Evolutionary conservation across 208 protist genomes (phyloP), one percentile per base, ranked within the genome.

Genomic region (Leishmania major): DNA sequence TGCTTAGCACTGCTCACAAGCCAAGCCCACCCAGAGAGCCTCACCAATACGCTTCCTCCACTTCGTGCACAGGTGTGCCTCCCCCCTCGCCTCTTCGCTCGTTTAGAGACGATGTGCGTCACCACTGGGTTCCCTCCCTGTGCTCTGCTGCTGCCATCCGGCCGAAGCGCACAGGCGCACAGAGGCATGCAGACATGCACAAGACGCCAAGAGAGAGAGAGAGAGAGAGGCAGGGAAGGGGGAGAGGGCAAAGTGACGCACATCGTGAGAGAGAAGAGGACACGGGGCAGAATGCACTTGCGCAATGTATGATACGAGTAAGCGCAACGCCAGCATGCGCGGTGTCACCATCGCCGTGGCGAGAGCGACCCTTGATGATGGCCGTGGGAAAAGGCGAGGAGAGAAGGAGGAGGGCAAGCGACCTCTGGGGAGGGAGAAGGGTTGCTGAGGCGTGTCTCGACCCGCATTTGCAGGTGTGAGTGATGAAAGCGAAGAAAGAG

Each of bases 401-500:
- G 37, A 70, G 15, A 19, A 57, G 62, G 57, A 55, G 45, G 49
- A 31, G 28, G 28, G 13, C 66, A 71, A 13, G 22, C 55, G 55
- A 59, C 25, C 55, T 59, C 55, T 25, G 17, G 6, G 55, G 22
- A 25, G 55, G 55, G n/a, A 15, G n/a, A 3, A 35, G 31, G 31
- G 10, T 31, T 35, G 62, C 31, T 40, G 11, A 69, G 31, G 31
- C 13, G 28, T 43, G 62, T 19, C 31, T 25, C 5, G 31, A 22
- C 31, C 22, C 62, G 31, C 2, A 31, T 22, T 19, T 5, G 31
- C 11, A 55, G 43, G 45, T 0, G 2, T 35, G 28, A 10, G 28
- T 37, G 70, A 66, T 28, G 55, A 40, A 72, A 72, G 77, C 22
- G 47, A 73, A 74, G 78, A 66, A 70, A 83, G 75, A 69, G 69